These are phyloP conservation scores for Thalassiosira hispida DNA, from an alignment of 352 stramenopile genomes.

Conservation along the genomic window DNA sequence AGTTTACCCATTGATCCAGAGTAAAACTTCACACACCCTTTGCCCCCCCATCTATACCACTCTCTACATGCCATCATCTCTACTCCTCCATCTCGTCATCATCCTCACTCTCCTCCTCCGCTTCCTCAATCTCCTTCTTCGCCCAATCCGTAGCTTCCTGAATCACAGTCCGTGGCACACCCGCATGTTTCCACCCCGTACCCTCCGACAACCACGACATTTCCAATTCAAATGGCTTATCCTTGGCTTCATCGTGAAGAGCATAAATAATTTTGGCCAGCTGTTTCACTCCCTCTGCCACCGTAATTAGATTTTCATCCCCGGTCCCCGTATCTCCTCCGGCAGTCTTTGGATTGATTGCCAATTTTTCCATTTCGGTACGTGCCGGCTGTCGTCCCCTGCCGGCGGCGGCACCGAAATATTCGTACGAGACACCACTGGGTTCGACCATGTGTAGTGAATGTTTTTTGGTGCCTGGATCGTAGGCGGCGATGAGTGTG, in stretches of 20 bases:
- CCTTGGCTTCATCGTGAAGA: constrained; percentile 96
- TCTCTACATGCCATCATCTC: neutral
- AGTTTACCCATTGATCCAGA: too few relatives aligned
- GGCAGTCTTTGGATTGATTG: constrained; percentile 77
- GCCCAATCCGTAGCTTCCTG: constrained; percentile 67
- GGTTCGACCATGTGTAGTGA: constrained; percentile 88
- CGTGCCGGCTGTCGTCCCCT: constrained; percentile 98
- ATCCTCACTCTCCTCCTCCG: constrained; percentile 85
- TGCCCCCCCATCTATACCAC: too few relatives aligned
- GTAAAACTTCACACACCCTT: too few relatives aligned
- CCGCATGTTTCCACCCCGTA: constrained; percentile 93
- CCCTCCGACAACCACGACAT: constrained; percentile 97
- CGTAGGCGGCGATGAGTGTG: constrained; percentile 95
- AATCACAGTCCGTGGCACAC: constrained; percentile 89
- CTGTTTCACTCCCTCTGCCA: constrained; percentile 96
- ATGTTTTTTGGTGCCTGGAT: constrained; percentile 86
- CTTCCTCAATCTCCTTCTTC: constrained; percentile 85
- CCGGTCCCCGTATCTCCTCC: neutral
- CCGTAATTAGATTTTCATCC: constrained; percentile 82
- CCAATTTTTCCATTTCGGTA: constrained; percentile 99
- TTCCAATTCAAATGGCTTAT: constrained; percentile 98
- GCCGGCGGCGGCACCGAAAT: constrained; percentile 95
- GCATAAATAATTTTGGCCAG: constrained; percentile 97
- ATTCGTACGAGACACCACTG: constrained; percentile 88
- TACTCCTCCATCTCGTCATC: constrained; percentile 67